Percentiles rank a stretch among this genome's conserved stretches.
These are phyloP conservation scores for Penicillium canariense DNA, from an alignment of 495 filamentous ascomycete species.

Conservation along the genomic window DNA sequence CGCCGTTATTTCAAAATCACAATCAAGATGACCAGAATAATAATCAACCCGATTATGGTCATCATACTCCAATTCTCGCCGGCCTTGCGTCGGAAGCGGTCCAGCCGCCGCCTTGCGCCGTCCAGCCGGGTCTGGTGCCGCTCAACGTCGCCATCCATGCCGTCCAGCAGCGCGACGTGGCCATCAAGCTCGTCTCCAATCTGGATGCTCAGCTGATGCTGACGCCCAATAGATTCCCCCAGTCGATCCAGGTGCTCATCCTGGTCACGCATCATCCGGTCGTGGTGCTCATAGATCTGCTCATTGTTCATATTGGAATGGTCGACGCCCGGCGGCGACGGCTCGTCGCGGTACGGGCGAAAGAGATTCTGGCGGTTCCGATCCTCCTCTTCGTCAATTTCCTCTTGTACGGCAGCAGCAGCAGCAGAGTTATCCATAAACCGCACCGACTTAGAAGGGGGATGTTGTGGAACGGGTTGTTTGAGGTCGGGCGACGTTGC, in stretches of 20 bases:
- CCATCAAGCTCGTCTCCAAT: conserved; percentile 95
- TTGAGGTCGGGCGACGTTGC: conserved; percentile 45
- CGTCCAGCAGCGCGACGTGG: conserved; percentile 85
- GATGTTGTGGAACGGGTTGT: conserved; percentile 48
- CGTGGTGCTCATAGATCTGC: conserved; percentile 85
- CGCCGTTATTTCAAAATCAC: conserved; percentile 64
- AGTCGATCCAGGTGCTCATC: conserved; percentile 90
- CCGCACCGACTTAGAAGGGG: conserved; percentile 75
- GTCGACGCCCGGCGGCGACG: conserved; percentile 59
- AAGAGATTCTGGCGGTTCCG: conserved; percentile 61
- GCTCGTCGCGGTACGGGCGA: conserved; percentile 59
- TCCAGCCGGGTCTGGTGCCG: conserved; percentile 74
- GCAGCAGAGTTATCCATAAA: conserved; percentile 69
- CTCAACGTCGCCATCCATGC: conserved; percentile 78
- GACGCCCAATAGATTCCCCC: conserved; percentile 81
- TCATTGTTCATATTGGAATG: conserved; percentile 70
- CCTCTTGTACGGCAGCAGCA: conserved; percentile 34
- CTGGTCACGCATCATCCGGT: conserved; percentile 74
- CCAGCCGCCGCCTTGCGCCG: conserved; percentile 67
- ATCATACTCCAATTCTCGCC: conserved; percentile 78
- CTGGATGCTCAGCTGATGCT: conserved; percentile 89
- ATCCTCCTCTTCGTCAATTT: conserved; percentile 47
- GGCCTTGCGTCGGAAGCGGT: conserved; percentile 66
- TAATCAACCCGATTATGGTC: conserved; percentile 71
- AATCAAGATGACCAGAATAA: conserved; percentile 75